Evolutionary conservation across 352 stramenopile genomes (phyloP), one percentile per base, ranked within the genome.

Genomic region (Pythium sukuiense): DNA sequence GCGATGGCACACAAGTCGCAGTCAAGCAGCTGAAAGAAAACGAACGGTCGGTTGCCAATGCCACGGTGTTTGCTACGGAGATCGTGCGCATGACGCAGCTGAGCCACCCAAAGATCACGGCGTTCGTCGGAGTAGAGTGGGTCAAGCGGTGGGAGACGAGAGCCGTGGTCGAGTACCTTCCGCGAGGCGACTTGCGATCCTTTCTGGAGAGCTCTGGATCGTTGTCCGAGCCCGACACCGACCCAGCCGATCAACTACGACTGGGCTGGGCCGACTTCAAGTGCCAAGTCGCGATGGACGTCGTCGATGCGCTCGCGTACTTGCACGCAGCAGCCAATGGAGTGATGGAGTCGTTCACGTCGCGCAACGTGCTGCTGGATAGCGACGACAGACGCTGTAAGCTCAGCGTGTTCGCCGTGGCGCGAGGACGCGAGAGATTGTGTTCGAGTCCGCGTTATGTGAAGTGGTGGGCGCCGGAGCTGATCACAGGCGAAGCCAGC

Each of bases 101-200:
- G 46, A 77, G 88, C 29, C 80, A 87, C 58, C 79, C 76, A 9
- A 89, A 88, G 71, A 83, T 91, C 35, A 80, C 89, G 48, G 69
- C 57, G n/a, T 88, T 91, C 49, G 83, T 89, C 30, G 83, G 83
- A 41, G 83, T 89, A 11, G 81, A 79, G 32, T 91, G 83, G 83
- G 81, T 72, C 32, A 85, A 83, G 41, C 70, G 74, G 24, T 35
- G 80, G 63, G 78, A 79, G 0, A 88, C 89, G 37, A 76, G 87
- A 56, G 77, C 77, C 8, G 69, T 89, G 43, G 85, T 76, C 0
- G 83, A 91, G 63, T 89, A 87, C 46, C 88, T 91, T 80, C 79
- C 89, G 61, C 82, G 75, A 20, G 83, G 80, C 11, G 80, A 91
- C 53, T 64, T 91, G 13, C 80, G 81, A 39, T 76, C 71, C 56